Evolutionary conservation across 2,329 filamentous ascomycete genomes (phyloP), one percentile per base, ranked within the genome.

Genomic region (Tolypocladium cylindrosporum): DNA sequence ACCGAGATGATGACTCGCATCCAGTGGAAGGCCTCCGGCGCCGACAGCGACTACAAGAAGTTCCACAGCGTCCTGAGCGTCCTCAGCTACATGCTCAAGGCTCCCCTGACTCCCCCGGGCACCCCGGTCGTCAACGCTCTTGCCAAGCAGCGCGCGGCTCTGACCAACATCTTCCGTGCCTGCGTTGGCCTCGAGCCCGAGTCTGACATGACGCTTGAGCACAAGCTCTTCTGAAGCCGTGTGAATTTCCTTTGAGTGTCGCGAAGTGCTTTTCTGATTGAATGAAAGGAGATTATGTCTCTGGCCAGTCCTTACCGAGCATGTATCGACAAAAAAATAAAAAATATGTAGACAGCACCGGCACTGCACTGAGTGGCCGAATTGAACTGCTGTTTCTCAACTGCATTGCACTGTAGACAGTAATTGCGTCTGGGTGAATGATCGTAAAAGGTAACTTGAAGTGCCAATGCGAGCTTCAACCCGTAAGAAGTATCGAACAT

Each of bases 1-100:
- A 84, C 94, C 41, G 94, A 99, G 82, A 90, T 99, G 81, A 97
- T 99, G 92, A 97, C 94, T 59, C 91, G 94, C 70, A 92, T 99
- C 72, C 86, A 90, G 77, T 99, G 94, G 93, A 91, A 88, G 78
- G 75, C 82, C 50, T 75, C 78, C 58, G 77, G 78, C 45, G 77
- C 71, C 61, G 79, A 78, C 61, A 82, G 77, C 61, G 88, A 91
- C 56, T 99, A 87, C 82, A 90, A 89, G 81, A 88, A 87, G 71
- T 97, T 99, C 85, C 94, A 99, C 80, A 93, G 89, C 72, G 94
- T 99, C 48, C 86, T 99, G 61, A 96, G 91, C 78, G 86, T 99
- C 62, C 86, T 99, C 67, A 96, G 91, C 83, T 99, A 97, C 82
- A 99, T 99, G 94, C 88, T 99, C 70, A 87, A 94, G 86, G 94